Base-by-base conservation (phyloP, 768 basidiomycete genomes). In the Rhodotorula sphaerocarpa region DNA sequence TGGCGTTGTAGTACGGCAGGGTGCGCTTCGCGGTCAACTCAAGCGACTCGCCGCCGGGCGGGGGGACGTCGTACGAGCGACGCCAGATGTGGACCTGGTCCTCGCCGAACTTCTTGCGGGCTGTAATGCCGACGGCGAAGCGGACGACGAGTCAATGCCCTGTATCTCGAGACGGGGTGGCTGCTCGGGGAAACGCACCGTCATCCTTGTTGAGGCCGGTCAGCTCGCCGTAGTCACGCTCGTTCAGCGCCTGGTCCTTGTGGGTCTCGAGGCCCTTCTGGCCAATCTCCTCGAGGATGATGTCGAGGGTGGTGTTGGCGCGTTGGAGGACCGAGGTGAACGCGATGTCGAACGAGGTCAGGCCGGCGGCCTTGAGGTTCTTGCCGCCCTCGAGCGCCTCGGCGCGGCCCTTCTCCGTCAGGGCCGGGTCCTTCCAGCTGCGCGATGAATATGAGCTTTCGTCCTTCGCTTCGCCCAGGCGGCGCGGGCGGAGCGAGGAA, bases 81-180 rank as follows among this genome's bases (percentile, higher is more conserved):
- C 71, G 67, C 71, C 71, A 72, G 67, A 72, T 72, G 63, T 69
- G 71, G 34, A 70, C 65, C 55, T 72, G 71, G 55, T 72, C 71
- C 33, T 70, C 71, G 27, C 71, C 71, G 31, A 48, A 72, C 65
- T 72, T 70, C 46, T 57, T 55, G 61, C 66, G 66, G 43, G 66
- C 60, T 70, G 50, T 1, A 18, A 12, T 18, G 9, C 28, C 47
- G 28, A n/a, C n/a, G n/a, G n/a, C n/a, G n/a, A 41, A 41, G 39
- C 39, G 39, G 20, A 20, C 20, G 12, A 41, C 12, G 10, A 11
- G 39, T 41, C 39, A n/a, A n/a, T n/a, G n/a, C n/a, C n/a, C n/a
- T n/a, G n/a, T n/a, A n/a, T n/a, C n/a, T n/a, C 27, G 33, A 12
- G 23, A 20, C 39, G 3, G 50, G n/a, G 7, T 2, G 20, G 5